Base-by-base conservation (phyloP, 768 basidiomycete genomes). In the Gloeopeniophorella convolvens region DNA sequence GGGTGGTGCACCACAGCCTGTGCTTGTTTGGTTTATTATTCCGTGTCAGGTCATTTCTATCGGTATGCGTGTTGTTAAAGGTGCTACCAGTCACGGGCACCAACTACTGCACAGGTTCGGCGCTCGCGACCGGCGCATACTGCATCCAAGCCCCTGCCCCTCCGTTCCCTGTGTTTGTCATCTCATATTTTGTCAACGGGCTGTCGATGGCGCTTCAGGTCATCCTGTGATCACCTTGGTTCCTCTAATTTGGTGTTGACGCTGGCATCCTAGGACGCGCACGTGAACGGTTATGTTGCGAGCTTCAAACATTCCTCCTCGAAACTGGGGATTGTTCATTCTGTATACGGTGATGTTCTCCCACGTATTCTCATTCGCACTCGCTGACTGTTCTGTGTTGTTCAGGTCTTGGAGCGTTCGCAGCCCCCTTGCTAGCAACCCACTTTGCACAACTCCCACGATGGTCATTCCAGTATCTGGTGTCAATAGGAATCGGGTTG, bases 361-460 rank as follows among this genome's bases (percentile, higher is more conserved):
- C 3, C 18, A 21, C 44, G 15, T 5, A 9, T 16, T 3, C 12
- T 15, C 31, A n/a, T 1, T 36, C 45, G n/a, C 16, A 3, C 10
- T 18, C 11, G 6, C 8, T 15, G 8, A 12, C 26, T 15, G 26
- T 23, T 21, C 15, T 24, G 6, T 3, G 3, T 21, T 6, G n/a
- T 16, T 28, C 34, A 71, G 70, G 72, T 23, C 57, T 68, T n/a
- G 79, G 78, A 1, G 79, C 77, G 2, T 69, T 78, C 45, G 63
- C 70, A 5, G 66, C 76, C 0, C 79, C 79, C 12, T 66, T 80
- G n/a, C 72, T 76, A 2, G 70, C 78, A 2, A 80, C 79, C 3
- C 74, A 75, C 50, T 79, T 80, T 55, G 63, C 75, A 12, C 62
- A 65, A 42, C 39, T 66, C 32, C 51, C 36, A 1, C 57, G 48